A percentile compares a stretch with the other conserved stretches of the same genome.
Evolutionary conservation across 768 basidiomycete species (phyloP).

Genomic region (Panaeolus papilionaceus): DNA sequence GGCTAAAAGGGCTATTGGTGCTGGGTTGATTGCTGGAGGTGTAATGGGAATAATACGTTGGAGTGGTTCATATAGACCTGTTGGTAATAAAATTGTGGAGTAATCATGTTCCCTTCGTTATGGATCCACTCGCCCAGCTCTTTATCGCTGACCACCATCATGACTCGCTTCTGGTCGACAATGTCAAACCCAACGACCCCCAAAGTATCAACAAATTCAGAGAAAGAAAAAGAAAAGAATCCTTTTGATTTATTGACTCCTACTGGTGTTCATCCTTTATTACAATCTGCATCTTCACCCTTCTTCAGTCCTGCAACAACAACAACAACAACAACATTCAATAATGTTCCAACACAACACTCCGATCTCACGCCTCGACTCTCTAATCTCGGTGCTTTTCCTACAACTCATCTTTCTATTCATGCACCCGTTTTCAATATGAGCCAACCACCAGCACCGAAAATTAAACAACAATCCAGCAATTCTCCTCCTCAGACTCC

Average conservation of each 20-base stretch:
- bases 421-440: constrained; percentile 88
- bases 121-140: constrained; percentile 15
- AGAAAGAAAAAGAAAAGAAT: constrained; percentile 12
- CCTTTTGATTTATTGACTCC: constrained; percentile 29
- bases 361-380: constrained; percentile 47
- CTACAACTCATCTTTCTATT: constrained; percentile 70
- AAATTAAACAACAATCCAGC: constrained; percentile 33
- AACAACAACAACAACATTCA: not conserved
- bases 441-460: constrained; percentile 65
- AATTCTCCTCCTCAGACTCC: constrained; percentile 38
- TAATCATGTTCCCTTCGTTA: constrained; percentile 22
- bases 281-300: not conserved
- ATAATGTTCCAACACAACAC: not conserved
- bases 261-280: constrained; percentile 45
- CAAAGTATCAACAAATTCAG: not conserved
- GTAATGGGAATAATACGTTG: constrained; percentile 49
- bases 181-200: constrained; percentile 2
- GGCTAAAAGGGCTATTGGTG: constrained; percentile 50
- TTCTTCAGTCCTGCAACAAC: not conserved
- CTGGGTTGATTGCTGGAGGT: constrained; percentile 66
- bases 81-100: constrained; percentile 17
- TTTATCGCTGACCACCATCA: constrained; percentile 23
- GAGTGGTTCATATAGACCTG: constrained; percentile 33
- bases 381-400: constrained; percentile 47
- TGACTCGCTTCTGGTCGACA: constrained; percentile 5